Evolutionary conservation across 257 asterid species (phyloP).

Genomic region (Solanum rostratum): DNA sequence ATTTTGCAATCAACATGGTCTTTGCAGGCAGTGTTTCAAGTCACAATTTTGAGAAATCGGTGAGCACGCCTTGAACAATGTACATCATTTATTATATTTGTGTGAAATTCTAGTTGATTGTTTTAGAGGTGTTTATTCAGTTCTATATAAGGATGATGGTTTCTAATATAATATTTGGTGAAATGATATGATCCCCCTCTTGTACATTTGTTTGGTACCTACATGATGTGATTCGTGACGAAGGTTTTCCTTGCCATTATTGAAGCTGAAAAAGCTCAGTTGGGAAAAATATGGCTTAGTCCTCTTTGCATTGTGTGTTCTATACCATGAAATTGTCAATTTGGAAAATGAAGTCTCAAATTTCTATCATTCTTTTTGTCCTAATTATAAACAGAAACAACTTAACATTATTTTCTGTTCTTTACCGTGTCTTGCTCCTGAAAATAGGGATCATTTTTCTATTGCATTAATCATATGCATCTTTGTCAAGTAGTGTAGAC

Average conservation of each 20-base stretch:
- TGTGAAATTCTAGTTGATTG: not conserved
- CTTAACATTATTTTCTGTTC: not conserved
- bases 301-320: not conserved
- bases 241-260: not conserved
- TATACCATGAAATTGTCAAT: not conserved
- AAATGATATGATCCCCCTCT: not conserved
- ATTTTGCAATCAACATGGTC: not conserved
- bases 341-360: not conserved
- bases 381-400: not conserved
- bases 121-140: not conserved
- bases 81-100: not conserved
- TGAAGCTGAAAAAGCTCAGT: not conserved
- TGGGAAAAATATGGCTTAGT: not conserved
- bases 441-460: not conserved
- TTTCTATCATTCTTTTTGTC: not conserved
- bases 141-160: not conserved
- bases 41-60: slow-evolving; percentile 55
- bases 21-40: slow-evolving; percentile 60
- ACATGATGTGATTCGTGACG: not conserved
- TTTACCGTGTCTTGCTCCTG: not conserved
- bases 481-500: not conserved
- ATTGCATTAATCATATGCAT: not conserved
- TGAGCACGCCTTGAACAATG: slow-evolving; percentile 18
- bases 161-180: not conserved
- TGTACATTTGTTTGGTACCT: not conserved